Evolutionary conservation across 169 alveolate species (phyloP), one percentile per base, ranked within the genome.

Genomic region (Theileria parva): DNA sequence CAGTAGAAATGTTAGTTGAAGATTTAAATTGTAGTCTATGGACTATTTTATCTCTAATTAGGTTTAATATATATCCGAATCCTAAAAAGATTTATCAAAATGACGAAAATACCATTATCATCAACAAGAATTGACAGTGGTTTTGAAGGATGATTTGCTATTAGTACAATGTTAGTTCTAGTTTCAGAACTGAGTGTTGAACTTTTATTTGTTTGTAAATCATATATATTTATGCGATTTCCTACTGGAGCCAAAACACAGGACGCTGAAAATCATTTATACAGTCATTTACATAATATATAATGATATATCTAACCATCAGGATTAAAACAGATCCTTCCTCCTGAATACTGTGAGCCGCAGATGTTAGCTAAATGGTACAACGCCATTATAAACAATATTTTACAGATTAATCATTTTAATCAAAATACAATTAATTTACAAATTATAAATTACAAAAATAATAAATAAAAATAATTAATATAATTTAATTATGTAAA

Each of bases 221-320:
- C 97, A 60, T 92, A 88, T 8, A 93, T 88, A 51, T 87, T 86
- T 55, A 93, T 66, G 69, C 97, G 86, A 74, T 92, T 93, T 64
- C 90, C 95, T 32, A 93, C 95, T 2, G 95, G 96, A 27, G 94
- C 91, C 64, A 93, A 60, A 32, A 93, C 74, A 27, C 88, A 88
- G 37, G 88, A 80, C 21, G 93, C 95, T 85, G 79, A 11, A 75
- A 7, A 48, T 15, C 5, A 37, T 17, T 70, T n/a, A 23, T 9
- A 34, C 30, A 39, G 15, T 7, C 9, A 17, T 70, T 11, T 12
- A 15, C 3, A 77, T 3, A 4, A 0, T 34, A 69, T n/a, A 2
- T 9, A 44, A n/a, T 30, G 1, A 44, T 44, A 57, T 32, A 11
- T 39, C 81, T 17, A 67, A 85, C 91, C 91, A 59, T 85, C 79